Evolutionary conservation across 1,284 basidiomycete species (phyloP), one percentile per base, ranked within the genome.

Genomic region (Singerocomus rubriflavus): DNA sequence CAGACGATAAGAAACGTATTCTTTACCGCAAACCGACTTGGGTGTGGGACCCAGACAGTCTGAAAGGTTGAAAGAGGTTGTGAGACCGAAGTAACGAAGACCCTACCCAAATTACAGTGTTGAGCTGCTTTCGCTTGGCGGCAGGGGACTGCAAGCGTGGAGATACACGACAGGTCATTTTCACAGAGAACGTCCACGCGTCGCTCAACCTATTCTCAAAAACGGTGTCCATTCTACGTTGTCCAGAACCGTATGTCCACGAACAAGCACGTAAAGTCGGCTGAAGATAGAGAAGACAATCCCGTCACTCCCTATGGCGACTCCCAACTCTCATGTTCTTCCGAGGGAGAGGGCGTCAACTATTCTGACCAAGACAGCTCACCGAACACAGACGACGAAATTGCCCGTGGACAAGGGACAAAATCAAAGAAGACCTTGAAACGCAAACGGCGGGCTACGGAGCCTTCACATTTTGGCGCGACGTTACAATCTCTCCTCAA

Each of bases 401-500:
- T 88, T 44, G 73, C 74, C 16, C 71, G 68, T 11, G 65, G 77
- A 38, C 78, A 78, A 57, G 68, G 67, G 38, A 62, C 70, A 58
- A 91, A 90, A 66, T 90, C 88, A 11, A 82, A 78, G 53, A 85
- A 90, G 65, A 91, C 88, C 0, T 69, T 79, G 51, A 91, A 91
- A 67, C 80, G 88, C 57, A 91, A 91, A 74, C 78, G 85, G 39
- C 76, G 88, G 46, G 88, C 88, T 27, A 88, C 88, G 9, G 81
- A 80, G 50, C 74, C 84, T n/a, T 77, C 80, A 29, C 80, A 79
- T 43, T 91, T 91, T 60, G 89, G 87, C 56, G 73, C 78, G 46
- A 82, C 86, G 5, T 73, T 91, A 29, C 81, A 87, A 61, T 77
- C 79, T 25, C 72, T 91, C 48, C 73, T 91, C 39, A 74, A 73